Base-by-base conservation (phyloP, 1,284 basidiomycete genomes). In the Entoloma clypeatum region DNA sequence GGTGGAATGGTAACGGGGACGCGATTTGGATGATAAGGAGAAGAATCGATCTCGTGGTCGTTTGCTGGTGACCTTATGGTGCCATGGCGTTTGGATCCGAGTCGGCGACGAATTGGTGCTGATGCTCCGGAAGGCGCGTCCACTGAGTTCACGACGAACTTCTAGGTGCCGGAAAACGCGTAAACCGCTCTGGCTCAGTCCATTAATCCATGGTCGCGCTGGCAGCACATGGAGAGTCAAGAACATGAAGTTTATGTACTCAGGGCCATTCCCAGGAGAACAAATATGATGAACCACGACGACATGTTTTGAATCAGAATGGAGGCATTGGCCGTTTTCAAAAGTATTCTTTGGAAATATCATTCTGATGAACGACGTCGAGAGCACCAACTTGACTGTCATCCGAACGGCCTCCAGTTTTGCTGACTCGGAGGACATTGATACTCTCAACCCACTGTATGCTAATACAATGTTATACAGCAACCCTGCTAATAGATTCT, bases 11-110 rank as follows among this genome's bases (percentile, higher is more conserved):
- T 42, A 29, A 14, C 44, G 43, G n/a, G 34, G 13, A 18, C 27
- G 14, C 17, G 35, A 46, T 44, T 19, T 33, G 29, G 44, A 35
- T 18, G 41, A 31, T 26, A 39, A 28, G 36, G 36, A 21, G 32
- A 18, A 36, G 30, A 41, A 13, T 35, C 30, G 21, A 41, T 43
- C 33, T 45, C 45, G 30, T 25, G 26, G 39, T 36, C 27, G 41
- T 38, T 48, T 39, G 25, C 24, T 35, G 24, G 39, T 45, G 47
- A 48, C 44, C 44, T 46, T 48, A 24, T 52, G 45, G 39, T 36
- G 41, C 43, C 17, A 29, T 26, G 39, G 28, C 40, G 38, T 46
- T 43, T 45, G 45, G 21, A 23, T 34, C 39, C 44, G 39, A 41
- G 34, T 39, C 39, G 18, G 45, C 29, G 40, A 34, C n/a, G n/a